Evolutionary conservation across 1,139 yeast species (phyloP).

Genomic region (Chernovozyma aurita): DNA sequence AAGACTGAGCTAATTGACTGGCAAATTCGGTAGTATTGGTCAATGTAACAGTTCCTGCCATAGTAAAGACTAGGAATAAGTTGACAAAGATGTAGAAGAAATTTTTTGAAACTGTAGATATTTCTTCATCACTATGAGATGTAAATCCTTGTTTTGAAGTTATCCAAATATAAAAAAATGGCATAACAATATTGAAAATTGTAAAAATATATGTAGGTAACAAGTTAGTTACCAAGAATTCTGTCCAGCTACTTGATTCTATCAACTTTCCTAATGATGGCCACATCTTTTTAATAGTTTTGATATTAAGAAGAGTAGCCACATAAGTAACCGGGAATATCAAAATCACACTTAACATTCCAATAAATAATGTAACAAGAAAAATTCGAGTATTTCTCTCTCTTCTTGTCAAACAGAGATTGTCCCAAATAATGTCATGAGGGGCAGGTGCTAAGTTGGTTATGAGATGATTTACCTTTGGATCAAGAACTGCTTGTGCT

Average conservation of each 20-base stretch:
- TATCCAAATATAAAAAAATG: constrained; percentile 69
- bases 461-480: constrained; percentile 66
- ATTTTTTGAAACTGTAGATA: constrained; percentile 74
- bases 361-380: constrained; percentile 58
- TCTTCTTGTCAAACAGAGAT: constrained; percentile 54
- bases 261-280: constrained; percentile 68
- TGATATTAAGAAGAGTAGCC: constrained; percentile 66
- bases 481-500: constrained; percentile 84
- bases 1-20: constrained; percentile 66
- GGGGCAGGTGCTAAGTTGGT: constrained; percentile 86
- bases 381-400: constrained; percentile 58
- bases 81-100: constrained; percentile 82
- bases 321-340: constrained; percentile 71
- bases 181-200: constrained; percentile 64
- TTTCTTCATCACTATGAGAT: constrained; percentile 77
- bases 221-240: constrained; percentile 70
- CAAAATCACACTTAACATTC: constrained; percentile 60
- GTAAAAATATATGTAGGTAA: constrained; percentile 76
- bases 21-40: constrained; percentile 75
- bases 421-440: constrained; percentile 79
- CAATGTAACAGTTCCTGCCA: constrained; percentile 72
- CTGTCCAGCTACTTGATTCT: constrained; percentile 51
- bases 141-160: constrained; percentile 70
- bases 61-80: constrained; percentile 76
- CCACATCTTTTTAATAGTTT: constrained; percentile 65